These are phyloP conservation scores for Fusarium sp. DNA, from an alignment of 2,329 filamentous ascomycete genomes.

Conservation along the genomic window DNA sequence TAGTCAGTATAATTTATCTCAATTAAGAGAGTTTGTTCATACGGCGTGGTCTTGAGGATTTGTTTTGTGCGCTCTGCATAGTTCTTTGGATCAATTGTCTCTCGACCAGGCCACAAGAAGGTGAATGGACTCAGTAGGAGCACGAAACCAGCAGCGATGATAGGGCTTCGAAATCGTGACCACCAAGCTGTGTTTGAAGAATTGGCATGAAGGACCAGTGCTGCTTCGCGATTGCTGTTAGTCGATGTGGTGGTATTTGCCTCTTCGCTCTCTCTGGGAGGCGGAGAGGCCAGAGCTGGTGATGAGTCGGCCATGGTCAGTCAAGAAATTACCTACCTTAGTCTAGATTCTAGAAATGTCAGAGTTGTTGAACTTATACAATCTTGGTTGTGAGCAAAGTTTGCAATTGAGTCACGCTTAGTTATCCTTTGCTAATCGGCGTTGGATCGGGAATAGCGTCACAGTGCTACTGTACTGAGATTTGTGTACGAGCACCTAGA, in stretches of 20 bases:
- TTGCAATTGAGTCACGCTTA: constrained; percentile 21
- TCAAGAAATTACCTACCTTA: not conserved
- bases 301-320: constrained; percentile 2
- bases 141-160: constrained; percentile 16
- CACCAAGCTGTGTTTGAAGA: constrained; percentile 11
- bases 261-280: not conserved
- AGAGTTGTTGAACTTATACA: not conserved
- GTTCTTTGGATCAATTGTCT: constrained; percentile 19
- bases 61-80: constrained; percentile 31
- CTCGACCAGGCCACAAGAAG: constrained; percentile 13
- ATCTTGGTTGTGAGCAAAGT: not conserved
- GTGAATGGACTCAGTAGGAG: constrained; percentile 22
- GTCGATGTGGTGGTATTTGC: not conserved
- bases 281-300: not conserved
- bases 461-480: too few relatives aligned
- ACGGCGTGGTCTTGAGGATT: constrained; percentile 28
- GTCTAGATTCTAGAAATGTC: not conserved
- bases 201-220: constrained; percentile 11
- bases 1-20: not conserved
- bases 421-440: constrained; percentile 11
- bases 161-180: constrained; percentile 10
- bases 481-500: too few relatives aligned
- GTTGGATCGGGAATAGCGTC: constrained; percentile 5
- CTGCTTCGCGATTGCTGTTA: constrained; percentile 5
- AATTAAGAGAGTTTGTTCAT: not conserved